Evolutionary conservation across 805 yeast genomes (phyloP).

Genomic region (Suhomyces tanzawaensis): DNA sequence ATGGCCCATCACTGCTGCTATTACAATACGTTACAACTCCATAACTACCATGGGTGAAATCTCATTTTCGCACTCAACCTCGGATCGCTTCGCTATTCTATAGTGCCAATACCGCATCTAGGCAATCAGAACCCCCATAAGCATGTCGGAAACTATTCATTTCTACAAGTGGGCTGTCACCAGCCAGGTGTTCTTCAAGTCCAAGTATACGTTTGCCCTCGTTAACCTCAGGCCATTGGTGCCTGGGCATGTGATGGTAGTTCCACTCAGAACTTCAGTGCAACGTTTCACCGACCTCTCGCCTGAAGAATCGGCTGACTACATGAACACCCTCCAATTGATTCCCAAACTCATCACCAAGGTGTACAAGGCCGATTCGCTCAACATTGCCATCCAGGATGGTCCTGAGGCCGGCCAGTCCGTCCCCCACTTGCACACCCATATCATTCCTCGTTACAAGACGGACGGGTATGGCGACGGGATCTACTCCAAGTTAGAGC

Average conservation of each 20-base stretch:
- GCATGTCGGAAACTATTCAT: slow-evolving; percentile 24
- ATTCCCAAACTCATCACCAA: slow-evolving; percentile 66
- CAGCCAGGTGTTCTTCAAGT: slow-evolving; percentile 55
- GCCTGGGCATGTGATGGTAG: slow-evolving; percentile 87
- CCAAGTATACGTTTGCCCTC: slow-evolving; percentile 72
- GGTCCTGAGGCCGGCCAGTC: slow-evolving; percentile 96
- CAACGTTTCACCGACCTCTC: slow-evolving; percentile 67
- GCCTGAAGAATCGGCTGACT: slow-evolving; percentile 71
- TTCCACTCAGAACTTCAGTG: slow-evolving; percentile 67
- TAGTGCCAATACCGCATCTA: too few species aligned
- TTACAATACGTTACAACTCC: too few species aligned
- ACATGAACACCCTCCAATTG: slow-evolving; percentile 69
- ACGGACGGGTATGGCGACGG: slow-evolving; percentile 64
- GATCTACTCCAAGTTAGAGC: slow-evolving; percentile 65
- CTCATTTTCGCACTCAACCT: not conserved
- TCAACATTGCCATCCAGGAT: slow-evolving; percentile 93
- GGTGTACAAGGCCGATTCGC: slow-evolving; percentile 72
- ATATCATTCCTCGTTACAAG: slow-evolving; percentile 79
- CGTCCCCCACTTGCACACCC: slow-evolving; percentile 94
- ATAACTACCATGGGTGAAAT: too few species aligned
- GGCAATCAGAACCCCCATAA: too few species aligned
- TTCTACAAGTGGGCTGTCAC: slow-evolving; percentile 57
- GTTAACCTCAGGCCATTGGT: slow-evolving; percentile 91
- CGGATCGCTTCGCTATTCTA: too few species aligned
- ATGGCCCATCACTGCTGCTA: not conserved